phyloP scores from a whole-genome alignment of 495 filamentous ascomycete genomes.

The Penicillium desertorum region DNA sequence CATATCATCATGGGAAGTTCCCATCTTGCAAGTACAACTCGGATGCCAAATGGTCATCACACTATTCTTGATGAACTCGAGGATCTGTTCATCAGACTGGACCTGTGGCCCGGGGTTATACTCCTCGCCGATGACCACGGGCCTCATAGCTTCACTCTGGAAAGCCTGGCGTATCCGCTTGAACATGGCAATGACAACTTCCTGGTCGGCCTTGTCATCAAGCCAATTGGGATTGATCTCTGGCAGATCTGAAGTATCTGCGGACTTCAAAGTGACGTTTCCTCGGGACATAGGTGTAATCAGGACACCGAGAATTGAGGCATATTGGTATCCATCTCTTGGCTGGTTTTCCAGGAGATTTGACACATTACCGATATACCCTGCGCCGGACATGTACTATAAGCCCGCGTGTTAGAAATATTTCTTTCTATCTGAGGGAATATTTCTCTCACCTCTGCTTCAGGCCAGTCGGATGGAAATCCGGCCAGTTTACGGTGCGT shows the following conservation, averaged over 20 bases:
- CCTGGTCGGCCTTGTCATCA: conserved; percentile 45
- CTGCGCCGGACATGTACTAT: conserved; percentile 40
- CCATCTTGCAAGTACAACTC: conserved; percentile 56
- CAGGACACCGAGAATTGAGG: conserved; percentile 41
- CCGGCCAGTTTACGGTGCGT: conserved; percentile 27
- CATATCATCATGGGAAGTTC: conserved; percentile 42
- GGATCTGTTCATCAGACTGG: conserved; percentile 53
- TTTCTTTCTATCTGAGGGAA: background rate
- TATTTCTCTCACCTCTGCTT: conserved; percentile 46
- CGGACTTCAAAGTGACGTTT: conserved; percentile 51
- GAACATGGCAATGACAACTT: conserved; percentile 54
- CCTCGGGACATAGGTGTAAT: conserved; percentile 54
- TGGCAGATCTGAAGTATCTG: conserved; percentile 45
- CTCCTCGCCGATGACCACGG: conserved; percentile 47
- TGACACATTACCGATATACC: conserved; percentile 40
- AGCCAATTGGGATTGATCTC: conserved; percentile 58
- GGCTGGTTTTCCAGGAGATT: conserved; percentile 38
- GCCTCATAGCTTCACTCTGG: conserved; percentile 39
- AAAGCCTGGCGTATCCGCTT: conserved; percentile 51
- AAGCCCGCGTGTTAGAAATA: conserved; percentile 15
- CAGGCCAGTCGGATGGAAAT: conserved; percentile 58
- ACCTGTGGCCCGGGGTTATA: conserved; percentile 47
- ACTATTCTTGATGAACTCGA: conserved; percentile 39
- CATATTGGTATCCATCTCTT: conserved; percentile 49
- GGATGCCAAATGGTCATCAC: conserved; percentile 52